Evolutionary conservation across 805 yeast genomes (phyloP).

Genomic region (Candida methanosorbosa): DNA sequence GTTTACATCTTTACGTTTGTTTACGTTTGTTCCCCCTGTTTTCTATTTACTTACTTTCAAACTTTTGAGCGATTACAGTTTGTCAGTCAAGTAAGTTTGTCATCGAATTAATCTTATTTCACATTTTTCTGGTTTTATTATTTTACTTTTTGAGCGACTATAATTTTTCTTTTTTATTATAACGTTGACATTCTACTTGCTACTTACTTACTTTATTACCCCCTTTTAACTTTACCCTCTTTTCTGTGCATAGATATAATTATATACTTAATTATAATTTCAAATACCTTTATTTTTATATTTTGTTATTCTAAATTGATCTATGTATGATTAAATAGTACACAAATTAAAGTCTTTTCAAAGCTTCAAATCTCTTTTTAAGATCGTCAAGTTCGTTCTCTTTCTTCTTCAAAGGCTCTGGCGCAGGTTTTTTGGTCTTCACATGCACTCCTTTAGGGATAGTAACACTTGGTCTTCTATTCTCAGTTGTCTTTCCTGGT

Average conservation of each 20-base stretch:
- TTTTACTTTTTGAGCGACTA: too few species aligned
- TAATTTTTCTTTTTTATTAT: neutral
- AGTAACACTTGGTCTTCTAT: constrained; percentile 26
- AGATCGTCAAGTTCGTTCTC: constrained; percentile 54
- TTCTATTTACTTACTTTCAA: too few species aligned
- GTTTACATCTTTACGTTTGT: too few species aligned
- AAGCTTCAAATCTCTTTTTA: constrained; percentile 68
- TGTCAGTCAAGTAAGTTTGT: too few species aligned
- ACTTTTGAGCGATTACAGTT: too few species aligned
- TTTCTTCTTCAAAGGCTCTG: constrained; percentile 12
- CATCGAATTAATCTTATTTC: too few species aligned
- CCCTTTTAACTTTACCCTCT: neutral
- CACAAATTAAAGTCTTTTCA: constrained; percentile 33
- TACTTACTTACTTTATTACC: too few species aligned
- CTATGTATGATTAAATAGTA: neutral
- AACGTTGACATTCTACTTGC: neutral
- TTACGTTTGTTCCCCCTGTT: too few species aligned
- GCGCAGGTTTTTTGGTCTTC: constrained; percentile 11
- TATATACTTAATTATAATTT: too few species aligned
- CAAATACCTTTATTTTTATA: constrained; percentile 24
- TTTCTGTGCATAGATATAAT: too few species aligned
- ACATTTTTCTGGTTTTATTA: too few species aligned
- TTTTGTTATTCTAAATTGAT: neutral
- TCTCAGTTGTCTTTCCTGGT: constrained; percentile 33
- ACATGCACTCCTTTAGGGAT: constrained; percentile 33